phyloP scores from a whole-genome alignment of 495 filamentous ascomycete genomes.

The Neurospora sp. region DNA sequence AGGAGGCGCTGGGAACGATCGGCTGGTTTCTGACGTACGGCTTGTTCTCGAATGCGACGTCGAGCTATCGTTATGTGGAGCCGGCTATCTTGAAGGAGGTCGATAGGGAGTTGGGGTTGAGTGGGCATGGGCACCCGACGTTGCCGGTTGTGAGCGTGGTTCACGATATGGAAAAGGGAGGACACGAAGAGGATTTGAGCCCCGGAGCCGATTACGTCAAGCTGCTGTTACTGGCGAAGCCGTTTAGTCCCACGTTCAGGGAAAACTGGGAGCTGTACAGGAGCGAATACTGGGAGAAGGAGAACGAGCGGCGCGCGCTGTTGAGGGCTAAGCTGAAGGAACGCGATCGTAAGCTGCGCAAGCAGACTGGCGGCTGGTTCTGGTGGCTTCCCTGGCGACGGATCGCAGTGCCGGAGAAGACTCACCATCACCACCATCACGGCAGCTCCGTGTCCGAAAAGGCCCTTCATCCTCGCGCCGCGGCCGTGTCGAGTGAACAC shows the following conservation, averaged over 20 bases:
- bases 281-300: constrained; percentile 90
- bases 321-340: constrained; percentile 58
- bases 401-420: constrained; percentile 13
- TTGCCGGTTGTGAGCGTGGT: constrained; percentile 23
- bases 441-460: constrained; percentile 20
- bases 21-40: constrained; percentile 69
- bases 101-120: constrained; percentile 36
- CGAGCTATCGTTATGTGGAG: constrained; percentile 60
- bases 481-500: constrained; percentile 30
- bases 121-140: constrained; percentile 28
- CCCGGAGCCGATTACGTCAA: constrained; percentile 86
- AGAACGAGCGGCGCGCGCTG: constrained; percentile 77
- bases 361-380: constrained; percentile 64
- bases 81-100: constrained; percentile 39
- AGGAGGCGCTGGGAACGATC: constrained; percentile 57
- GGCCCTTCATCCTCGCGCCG: constrained; percentile 24
- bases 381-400: constrained; percentile 65
- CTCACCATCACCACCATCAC: constrained; percentile 12
- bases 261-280: constrained; percentile 95
- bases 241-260: constrained; percentile 89
- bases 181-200: constrained; percentile 76
- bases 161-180: constrained; percentile 40
- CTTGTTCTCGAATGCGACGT: constrained; percentile 51
- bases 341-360: constrained; percentile 54
- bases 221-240: constrained; percentile 82